These are phyloP conservation scores for Kwoniella sp. DNA, from an alignment of 768 basidiomycete genomes.

Conservation along the genomic window DNA sequence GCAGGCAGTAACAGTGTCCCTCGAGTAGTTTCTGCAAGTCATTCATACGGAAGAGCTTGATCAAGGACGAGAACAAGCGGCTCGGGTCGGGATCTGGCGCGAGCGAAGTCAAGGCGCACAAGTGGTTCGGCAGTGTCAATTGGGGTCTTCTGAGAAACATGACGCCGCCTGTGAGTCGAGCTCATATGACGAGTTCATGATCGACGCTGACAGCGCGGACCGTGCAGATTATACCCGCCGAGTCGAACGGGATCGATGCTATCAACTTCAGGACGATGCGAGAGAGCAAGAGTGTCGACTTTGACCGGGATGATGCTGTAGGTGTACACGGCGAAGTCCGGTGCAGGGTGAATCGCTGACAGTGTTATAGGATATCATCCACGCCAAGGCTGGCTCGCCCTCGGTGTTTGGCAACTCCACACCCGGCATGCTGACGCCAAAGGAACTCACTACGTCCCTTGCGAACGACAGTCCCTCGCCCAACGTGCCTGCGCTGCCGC, in stretches of 20 bases:
- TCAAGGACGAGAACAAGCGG: conserved; percentile 84
- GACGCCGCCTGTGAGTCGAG: conserved; percentile 76
- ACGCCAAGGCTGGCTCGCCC: conserved; percentile 48
- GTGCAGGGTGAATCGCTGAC: conserved; percentile 50
- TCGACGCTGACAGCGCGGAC: conserved; percentile 5
- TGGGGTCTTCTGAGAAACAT: conserved; percentile 93
- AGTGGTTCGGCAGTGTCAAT: conserved; percentile 93
- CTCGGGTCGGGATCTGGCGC: conserved; percentile 90
- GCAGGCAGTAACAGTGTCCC: conserved; percentile 5
- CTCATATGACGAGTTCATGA: conserved; percentile 21
- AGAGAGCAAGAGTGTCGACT: conserved; percentile 84
- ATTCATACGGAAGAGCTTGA: conserved; percentile 74
- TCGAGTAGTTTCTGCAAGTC: conserved; percentile 74
- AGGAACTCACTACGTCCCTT: conserved; percentile 31
- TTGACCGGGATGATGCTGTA: conserved; percentile 54
- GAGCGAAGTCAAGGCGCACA: conserved; percentile 97
- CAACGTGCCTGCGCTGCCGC: background rate
- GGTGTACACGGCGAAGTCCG: conserved; percentile 33
- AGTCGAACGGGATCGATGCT: conserved; percentile 73
- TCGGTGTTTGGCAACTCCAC: conserved; percentile 39
- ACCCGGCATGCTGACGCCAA: conserved; percentile 48
- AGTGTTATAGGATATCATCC: conserved; percentile 41
- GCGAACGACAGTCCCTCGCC: conserved; percentile 3
- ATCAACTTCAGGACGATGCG: conserved; percentile 85
- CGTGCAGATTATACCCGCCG: conserved; percentile 70